Evolutionary conservation across 345 rosid genomes (phyloP).

Genomic region (Heritiera littoralis): DNA sequence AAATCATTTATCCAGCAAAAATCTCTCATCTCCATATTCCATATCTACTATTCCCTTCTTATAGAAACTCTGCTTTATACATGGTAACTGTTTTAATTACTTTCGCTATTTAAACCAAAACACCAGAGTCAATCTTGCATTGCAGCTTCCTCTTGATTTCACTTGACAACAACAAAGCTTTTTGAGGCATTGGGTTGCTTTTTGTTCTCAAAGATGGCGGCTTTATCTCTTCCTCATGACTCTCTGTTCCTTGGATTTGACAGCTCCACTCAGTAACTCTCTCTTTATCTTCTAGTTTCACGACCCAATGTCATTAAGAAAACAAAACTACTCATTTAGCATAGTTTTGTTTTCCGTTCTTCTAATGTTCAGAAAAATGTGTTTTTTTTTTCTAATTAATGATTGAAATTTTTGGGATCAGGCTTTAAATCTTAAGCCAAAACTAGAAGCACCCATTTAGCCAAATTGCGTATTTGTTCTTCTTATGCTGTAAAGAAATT

Average conservation of each 20-base stretch:
- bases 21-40: background rate
- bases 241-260: slow-evolving; percentile 93
- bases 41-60: background rate
- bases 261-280: slow-evolving; percentile 82
- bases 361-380: too few species aligned
- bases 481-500: background rate
- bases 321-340: background rate
- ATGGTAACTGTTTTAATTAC: background rate
- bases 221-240: slow-evolving; percentile 37
- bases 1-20: background rate
- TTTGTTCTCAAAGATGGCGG: slow-evolving; percentile 39
- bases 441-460: background rate
- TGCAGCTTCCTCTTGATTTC: slow-evolving; percentile 7
- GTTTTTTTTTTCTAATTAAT: slow-evolving; percentile 12
- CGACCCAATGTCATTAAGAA: background rate
- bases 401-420: background rate
- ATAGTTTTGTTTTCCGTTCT: slow-evolving; percentile 26
- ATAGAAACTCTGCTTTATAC: background rate
- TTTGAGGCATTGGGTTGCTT: slow-evolving; percentile 50
- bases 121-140: background rate
- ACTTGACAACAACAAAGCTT: slow-evolving; percentile 72
- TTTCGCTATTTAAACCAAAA: background rate
- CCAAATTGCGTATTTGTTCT: background rate
- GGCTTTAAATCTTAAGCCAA: background rate
- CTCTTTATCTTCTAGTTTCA: background rate